phyloP scores from a whole-genome alignment of 768 basidiomycete genomes.

The Russula sp. region DNA sequence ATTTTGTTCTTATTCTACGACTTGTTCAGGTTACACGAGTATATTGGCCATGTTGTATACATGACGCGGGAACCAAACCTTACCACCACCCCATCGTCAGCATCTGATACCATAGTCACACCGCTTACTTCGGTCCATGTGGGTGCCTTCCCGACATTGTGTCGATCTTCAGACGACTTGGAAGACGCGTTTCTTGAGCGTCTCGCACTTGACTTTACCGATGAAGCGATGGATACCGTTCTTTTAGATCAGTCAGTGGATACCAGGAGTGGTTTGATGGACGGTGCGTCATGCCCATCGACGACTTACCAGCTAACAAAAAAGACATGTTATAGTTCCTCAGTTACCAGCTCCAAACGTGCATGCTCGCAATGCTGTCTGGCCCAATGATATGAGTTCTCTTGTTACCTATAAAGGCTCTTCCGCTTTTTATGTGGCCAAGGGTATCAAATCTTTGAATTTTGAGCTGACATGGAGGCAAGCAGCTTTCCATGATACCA shows the following conservation, averaged over 20 bases:
- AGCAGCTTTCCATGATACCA: neutral
- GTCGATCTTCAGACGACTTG: constrained; percentile 1
- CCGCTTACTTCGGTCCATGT: neutral
- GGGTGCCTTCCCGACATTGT: neutral
- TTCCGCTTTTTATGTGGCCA: neutral
- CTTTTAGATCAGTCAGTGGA: constrained; percentile 3
- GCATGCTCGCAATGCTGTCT: neutral
- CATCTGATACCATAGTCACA: neutral
- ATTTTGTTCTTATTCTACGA: neutral
- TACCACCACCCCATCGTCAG: neutral
- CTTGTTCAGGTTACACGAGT: constrained; percentile 10
- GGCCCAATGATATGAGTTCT: neutral
- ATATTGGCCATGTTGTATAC: neutral
- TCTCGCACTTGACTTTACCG: neutral
- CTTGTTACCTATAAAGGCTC: neutral
- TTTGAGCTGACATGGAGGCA: constrained; percentile 19
- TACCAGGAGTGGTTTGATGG: constrained; percentile 6
- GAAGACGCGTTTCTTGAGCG: constrained; percentile 3
- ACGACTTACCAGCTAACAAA: neutral
- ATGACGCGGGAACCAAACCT: neutral
- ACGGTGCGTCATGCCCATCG: constrained; percentile 6
- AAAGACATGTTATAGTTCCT: constrained; percentile 6
- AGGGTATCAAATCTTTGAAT: constrained; percentile 16
- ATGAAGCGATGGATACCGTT: constrained; percentile 3
- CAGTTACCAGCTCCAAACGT: constrained; percentile 15